Base-by-base conservation (phyloP, 1,139 yeast species). In the Yamadazyma aaseri region DNA sequence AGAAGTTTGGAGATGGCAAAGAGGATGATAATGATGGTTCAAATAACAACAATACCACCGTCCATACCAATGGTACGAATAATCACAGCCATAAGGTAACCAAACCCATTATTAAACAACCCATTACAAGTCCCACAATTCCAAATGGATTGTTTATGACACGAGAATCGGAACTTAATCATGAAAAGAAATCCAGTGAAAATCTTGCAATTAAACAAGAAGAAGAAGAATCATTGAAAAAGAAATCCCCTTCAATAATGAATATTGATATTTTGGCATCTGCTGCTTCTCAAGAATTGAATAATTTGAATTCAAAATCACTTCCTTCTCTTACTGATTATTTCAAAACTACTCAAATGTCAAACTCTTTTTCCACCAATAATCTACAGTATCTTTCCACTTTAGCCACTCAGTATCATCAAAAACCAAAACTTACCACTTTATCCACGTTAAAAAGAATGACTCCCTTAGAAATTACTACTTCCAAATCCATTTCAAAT, bases 281-380 rank as follows among this genome's bases (percentile, higher is more conserved):
- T 17, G 94, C 95, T 3, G 95, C 95, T 1, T 75, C 89, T 5
- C 85, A 84, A 51, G 92, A 85, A 54, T 67, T 86, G 36, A 83
- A 64, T 34, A 63, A 70, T 39, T 50, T 80, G 38, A 79, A 75
- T 47, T 49, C 60, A 14, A 76, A 73, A 51, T 79, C 86, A 1
- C 65, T 82, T 26, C 89, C 89, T 2, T 73, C 86, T 3, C 61
- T 81, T 34, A 67, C 83, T 0, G 79, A 80, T 29, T 81, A 76
- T 58, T 81, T 81, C 39, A 45, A 44, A 26, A 22, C 46, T 2
- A 36, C 42, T 11, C 34, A 35, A 18, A 40, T 41, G 9, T 26
- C 45, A 10, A 46, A 46, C 27, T 46, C 50, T 4, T 42, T 45
- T 20, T 45, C 49, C 25, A 45, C 50, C 6, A 45, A 42, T 25